Percentiles rank a stretch among this genome's conserved stretches.
These are phyloP conservation scores for Leccinum solheimii DNA, from an alignment of 1,284 basidiomycete genomes.

Conservation along the genomic window DNA sequence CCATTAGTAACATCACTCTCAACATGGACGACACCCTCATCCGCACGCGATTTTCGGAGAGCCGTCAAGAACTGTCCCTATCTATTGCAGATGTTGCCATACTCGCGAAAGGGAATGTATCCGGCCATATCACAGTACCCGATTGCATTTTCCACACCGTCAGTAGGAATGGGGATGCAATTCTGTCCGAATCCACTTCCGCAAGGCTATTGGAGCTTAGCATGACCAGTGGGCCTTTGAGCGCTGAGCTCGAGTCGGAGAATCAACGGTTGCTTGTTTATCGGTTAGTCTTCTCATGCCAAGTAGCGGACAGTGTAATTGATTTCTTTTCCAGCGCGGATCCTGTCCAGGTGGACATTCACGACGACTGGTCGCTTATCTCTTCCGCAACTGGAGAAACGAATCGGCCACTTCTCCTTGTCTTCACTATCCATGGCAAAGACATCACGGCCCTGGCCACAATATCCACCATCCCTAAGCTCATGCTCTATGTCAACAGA, in stretches of 20 bases:
- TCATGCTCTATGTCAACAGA: slow-evolving; percentile 70
- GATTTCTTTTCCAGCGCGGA: slow-evolving; percentile 56
- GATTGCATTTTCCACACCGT: slow-evolving; percentile 76
- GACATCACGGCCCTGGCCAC: slow-evolving; percentile 72
- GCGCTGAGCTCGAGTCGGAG: slow-evolving; percentile 72
- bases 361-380: slow-evolving; percentile 79
- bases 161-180: slow-evolving; percentile 49
- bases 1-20: slow-evolving; percentile 65
- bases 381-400: slow-evolving; percentile 41
- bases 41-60: slow-evolving; percentile 60
- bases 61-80: slow-evolving; percentile 61
- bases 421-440: slow-evolving; percentile 75
- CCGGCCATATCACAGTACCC: slow-evolving; percentile 68
- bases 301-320: slow-evolving; percentile 1
- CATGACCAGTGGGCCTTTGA: slow-evolving; percentile 74
- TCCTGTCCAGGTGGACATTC: slow-evolving; percentile 72
- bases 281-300: slow-evolving; percentile 49
- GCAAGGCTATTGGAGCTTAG: slow-evolving; percentile 69
- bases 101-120: slow-evolving; percentile 70
- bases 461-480: slow-evolving; percentile 71
- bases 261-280: slow-evolving; percentile 77
- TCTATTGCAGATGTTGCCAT: slow-evolving; percentile 65
- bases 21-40: slow-evolving; percentile 61
- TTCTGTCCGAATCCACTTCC: slow-evolving; percentile 34
- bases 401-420: slow-evolving; percentile 65